Base-by-base conservation (phyloP, 345 rosid genomes). In the Iberis pinnata region DNA sequence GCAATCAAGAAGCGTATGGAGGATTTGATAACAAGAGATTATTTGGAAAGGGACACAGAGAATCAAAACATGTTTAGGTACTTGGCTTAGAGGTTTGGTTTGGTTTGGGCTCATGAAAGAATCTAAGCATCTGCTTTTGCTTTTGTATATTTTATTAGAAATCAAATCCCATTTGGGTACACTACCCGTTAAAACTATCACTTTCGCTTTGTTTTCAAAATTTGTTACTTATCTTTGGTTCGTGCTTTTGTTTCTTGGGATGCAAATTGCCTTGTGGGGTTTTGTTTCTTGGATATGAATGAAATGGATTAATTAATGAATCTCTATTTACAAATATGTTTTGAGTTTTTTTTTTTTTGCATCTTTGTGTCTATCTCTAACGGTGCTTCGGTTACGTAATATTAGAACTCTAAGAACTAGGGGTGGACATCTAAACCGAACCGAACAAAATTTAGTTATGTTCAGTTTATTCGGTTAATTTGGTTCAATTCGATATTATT, bases 1-100 rank as follows among this genome's bases (percentile, higher is more conserved):
- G 95, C 89, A 7, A 93, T 93, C 29, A 93, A 93, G 80, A 93
- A 88, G 64, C 72, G 97, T 48, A 88, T 88, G 51, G 99, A 93
- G 75, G 96, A 88, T 69, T 69, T 93, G 29, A 93, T 88, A 29
- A 74, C 92, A 0, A 73, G 92, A 29, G 97, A 93, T 44, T 93
- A 88, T 49, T 62, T 93, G 74, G 99, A 88, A 69, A 84, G 97
- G 62, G 96, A 88, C 59, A 78, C 80, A 66, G 95, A 86, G 41
- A 86, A 88, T 36, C 76, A 74, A 8, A 86, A 77, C 64, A 33
- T 69, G 70, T 88, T 75, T 65, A 76, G 76, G 81, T 93, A 93
- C 58, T 56, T 93, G 76, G 96, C 99, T 36, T 79, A 66, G 60
- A 5, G 17, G 8, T 8, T 26, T 4, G 8, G 29, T n/a, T n/a